These are phyloP conservation scores for Phyllosticta citrichinensis DNA, from an alignment of 2,329 filamentous ascomycete species.

Conservation along the genomic window DNA sequence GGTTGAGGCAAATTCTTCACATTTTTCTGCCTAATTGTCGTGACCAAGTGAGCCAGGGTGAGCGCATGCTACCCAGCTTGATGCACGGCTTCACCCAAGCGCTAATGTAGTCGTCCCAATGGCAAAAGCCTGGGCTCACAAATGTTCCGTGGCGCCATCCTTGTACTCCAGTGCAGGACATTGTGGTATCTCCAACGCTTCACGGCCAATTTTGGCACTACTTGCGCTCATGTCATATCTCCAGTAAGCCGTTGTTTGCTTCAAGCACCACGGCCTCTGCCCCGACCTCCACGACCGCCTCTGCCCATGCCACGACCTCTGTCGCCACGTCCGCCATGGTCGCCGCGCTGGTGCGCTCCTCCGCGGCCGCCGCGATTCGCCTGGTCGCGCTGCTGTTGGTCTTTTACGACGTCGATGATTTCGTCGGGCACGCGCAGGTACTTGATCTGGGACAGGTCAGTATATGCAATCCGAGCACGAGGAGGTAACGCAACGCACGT, in stretches of 20 bases:
- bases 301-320: constrained; percentile 30
- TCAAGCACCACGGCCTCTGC: constrained; percentile 35
- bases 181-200: not conserved
- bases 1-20: not conserved
- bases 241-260: not conserved
- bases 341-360: constrained; percentile 45
- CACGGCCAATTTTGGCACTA: not conserved
- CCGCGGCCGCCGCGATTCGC: constrained; percentile 53
- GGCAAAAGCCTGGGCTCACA: not conserved
- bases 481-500: constrained; percentile 49
- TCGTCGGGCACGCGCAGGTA: constrained; percentile 94
- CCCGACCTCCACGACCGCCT: constrained; percentile 46
- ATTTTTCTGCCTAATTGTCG: not conserved
- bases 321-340: constrained; percentile 45
- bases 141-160: not conserved
- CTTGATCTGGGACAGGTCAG: constrained; percentile 63
- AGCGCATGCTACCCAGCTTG: not conserved
- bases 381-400: constrained; percentile 70
- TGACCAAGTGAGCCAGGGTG: not conserved
- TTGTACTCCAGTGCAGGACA: not conserved
- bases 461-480: not conserved
- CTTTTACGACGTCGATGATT: constrained; percentile 88
- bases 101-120: not conserved
- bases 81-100: not conserved
- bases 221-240: not conserved